A percentile compares a stretch with the other conserved stretches of the same genome.
phyloP scores from a whole-genome alignment of 495 filamentous ascomycete species.

The Trichoderma orchidacearum region DNA sequence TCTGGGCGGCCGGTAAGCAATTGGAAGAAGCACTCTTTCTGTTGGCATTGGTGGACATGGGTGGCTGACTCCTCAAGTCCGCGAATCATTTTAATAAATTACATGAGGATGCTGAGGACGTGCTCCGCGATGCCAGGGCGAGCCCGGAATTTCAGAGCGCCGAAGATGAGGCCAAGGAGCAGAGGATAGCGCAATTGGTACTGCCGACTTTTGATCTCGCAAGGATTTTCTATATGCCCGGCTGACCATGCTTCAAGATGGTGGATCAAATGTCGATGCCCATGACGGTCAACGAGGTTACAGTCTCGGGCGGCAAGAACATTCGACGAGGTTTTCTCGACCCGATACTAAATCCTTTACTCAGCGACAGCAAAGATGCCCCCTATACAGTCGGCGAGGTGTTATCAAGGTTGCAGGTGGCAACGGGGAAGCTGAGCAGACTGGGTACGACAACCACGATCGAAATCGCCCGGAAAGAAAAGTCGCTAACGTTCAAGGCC shows the following conservation, averaged over 20 bases:
- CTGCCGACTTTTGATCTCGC: not conserved
- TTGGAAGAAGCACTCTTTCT: not conserved
- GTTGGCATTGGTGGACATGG: not conserved
- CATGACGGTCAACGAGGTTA: slow-evolving; percentile 67
- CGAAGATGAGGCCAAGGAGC: slow-evolving; percentile 11
- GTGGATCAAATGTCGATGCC: slow-evolving; percentile 59
- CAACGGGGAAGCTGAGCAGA: slow-evolving; percentile 58
- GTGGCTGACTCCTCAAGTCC: not conserved
- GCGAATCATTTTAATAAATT: slow-evolving; percentile 3
- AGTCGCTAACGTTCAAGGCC: slow-evolving; percentile 5
- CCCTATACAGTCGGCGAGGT: slow-evolving; percentile 68
- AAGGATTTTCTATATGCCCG: not conserved
- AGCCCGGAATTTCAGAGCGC: slow-evolving; percentile 1
- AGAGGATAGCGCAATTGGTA: slow-evolving; percentile 14
- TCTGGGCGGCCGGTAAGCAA: not conserved
- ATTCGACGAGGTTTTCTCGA: slow-evolving; percentile 72
- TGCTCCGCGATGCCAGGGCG: slow-evolving; percentile 1
- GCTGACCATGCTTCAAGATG: slow-evolving; percentile 26
- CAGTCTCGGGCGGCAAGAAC: slow-evolving; percentile 61
- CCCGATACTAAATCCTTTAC: slow-evolving; percentile 59
- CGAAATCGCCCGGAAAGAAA: not conserved
- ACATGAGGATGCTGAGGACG: not conserved
- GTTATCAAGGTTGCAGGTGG: slow-evolving; percentile 50
- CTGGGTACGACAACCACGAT: slow-evolving; percentile 46
- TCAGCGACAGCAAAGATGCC: slow-evolving; percentile 49